A percentile compares a stretch with the other conserved stretches of the same genome.
These are phyloP conservation scores for Carex arenaria DNA, from an alignment of 202 grass and related monocot species.

Conservation along the genomic window DNA sequence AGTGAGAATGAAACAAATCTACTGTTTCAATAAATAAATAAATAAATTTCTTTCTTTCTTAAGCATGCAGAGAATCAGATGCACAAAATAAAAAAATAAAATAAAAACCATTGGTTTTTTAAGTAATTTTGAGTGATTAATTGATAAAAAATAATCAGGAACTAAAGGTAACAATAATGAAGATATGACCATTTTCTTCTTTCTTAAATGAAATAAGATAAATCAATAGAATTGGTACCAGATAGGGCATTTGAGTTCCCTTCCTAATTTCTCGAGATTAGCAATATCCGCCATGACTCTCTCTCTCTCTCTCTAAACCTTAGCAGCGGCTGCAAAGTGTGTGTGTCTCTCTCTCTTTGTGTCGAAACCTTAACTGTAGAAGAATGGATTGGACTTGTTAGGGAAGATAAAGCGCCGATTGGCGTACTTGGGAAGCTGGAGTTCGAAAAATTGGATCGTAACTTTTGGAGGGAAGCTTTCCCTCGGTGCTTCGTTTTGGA, in stretches of 20 bases:
- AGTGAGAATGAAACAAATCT: not conserved
- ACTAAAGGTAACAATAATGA: not conserved
- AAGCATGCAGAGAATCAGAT: not conserved
- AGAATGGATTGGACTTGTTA: conserved; percentile 9
- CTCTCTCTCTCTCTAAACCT: conserved; percentile 10
- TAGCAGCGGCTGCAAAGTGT: not conserved
- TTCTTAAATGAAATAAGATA: not conserved
- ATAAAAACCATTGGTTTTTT: not conserved
- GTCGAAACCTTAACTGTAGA: not conserved
- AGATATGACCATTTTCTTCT: not conserved
- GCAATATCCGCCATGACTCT: conserved; percentile 50
- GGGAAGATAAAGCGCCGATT: not conserved
- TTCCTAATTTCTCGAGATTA: conserved; percentile 77
- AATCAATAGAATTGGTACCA: conserved; percentile 39
- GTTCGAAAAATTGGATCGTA: conserved; percentile 1
- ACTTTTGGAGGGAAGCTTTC: conserved; percentile 37
- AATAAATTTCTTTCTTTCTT: not conserved
- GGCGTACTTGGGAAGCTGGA: conserved; percentile 14
- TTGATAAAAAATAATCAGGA: conserved; percentile 4
- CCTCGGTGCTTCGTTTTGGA: conserved; percentile 26
- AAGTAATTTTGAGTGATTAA: not conserved
- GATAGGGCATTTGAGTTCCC: conserved; percentile 88
- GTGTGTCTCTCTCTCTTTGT: not conserved
- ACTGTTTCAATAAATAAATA: not conserved
- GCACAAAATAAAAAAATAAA: not conserved